Evolutionary conservation across 139 green algal genomes (phyloP).

Genomic region (Micractinium sp.): DNA sequence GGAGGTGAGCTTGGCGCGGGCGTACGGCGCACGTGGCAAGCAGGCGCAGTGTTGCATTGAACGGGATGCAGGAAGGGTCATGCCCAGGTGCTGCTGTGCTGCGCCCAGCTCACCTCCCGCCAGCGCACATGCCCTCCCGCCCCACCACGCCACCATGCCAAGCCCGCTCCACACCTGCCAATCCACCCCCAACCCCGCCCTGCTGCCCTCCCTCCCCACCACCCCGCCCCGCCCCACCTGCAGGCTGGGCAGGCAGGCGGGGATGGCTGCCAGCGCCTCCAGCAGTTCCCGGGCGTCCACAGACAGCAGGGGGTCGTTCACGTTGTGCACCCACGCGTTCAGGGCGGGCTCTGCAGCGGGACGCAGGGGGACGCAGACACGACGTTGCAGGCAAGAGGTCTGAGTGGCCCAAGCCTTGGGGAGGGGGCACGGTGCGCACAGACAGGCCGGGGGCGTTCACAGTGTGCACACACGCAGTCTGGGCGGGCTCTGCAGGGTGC

Average conservation of each 20-base stretch:
- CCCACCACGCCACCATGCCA: not conserved
- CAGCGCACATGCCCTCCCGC: not conserved
- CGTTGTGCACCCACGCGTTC: slow-evolving; percentile 63
- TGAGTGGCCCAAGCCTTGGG: not conserved
- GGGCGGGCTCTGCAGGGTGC: no score
- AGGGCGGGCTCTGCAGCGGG: slow-evolving; percentile 42
- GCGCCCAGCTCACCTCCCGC: no score
- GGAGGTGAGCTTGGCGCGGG: no score
- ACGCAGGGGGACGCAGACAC: not conserved
- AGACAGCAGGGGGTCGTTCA: slow-evolving; percentile 75
- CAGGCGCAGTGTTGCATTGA: no score
- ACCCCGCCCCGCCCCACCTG: slow-evolving; percentile 5
- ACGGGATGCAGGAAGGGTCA: no score
- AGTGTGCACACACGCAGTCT: not conserved
- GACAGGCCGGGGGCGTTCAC: not conserved
- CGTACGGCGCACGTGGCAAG: no score
- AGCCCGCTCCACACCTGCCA: no score
- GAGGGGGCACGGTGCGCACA: not conserved
- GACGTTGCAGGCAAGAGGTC: not conserved
- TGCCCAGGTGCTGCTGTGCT: no score
- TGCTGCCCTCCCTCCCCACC: not conserved
- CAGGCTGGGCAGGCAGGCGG: slow-evolving; percentile 54
- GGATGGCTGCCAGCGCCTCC: slow-evolving; percentile 54
- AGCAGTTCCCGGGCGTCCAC: slow-evolving; percentile 65
- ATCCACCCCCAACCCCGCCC: no score